phyloP scores from a whole-genome alignment of 2,329 filamentous ascomycete genomes.

The Bisporella sp. region DNA sequence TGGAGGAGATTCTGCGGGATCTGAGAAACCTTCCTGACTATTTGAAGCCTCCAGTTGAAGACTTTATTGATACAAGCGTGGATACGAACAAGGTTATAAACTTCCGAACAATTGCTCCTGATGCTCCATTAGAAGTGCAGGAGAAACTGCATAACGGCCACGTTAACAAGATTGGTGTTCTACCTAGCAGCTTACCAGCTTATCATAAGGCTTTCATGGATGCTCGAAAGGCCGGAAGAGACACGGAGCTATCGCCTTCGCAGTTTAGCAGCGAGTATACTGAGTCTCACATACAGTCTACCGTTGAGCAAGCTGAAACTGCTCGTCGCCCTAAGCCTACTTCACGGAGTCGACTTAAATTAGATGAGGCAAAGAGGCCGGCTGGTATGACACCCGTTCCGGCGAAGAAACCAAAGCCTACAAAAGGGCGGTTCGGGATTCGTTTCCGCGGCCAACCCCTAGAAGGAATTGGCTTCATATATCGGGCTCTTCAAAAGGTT shows the following conservation, averaged over 20 bases:
- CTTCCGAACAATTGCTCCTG: slow-evolving; percentile 71
- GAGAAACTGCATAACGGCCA: slow-evolving; percentile 89
- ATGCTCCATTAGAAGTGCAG: slow-evolving; percentile 70
- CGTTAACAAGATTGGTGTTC: slow-evolving; percentile 86
- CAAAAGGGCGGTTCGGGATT: slow-evolving; percentile 98
- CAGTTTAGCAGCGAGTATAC: slow-evolving; percentile 35
- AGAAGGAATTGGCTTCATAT: slow-evolving; percentile 91
- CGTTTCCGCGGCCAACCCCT: slow-evolving; percentile 88
- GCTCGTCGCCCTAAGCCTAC: slow-evolving; percentile 80
- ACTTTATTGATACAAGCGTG: slow-evolving; percentile 89
- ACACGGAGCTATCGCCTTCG: slow-evolving; percentile 29
- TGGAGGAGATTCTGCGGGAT: slow-evolving; percentile 96
- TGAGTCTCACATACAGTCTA: slow-evolving; percentile 38
- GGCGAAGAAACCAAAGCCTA: slow-evolving; percentile 63
- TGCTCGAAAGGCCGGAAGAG: slow-evolving; percentile 49
- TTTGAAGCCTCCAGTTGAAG: slow-evolving; percentile 78
- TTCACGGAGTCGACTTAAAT: slow-evolving; percentile 60
- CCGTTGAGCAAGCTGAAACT: slow-evolving; percentile 75
- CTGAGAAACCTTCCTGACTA: slow-evolving; percentile 79
- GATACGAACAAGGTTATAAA: slow-evolving; percentile 89
- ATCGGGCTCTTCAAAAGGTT: slow-evolving; percentile 81
- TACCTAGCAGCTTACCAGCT: slow-evolving; percentile 83
- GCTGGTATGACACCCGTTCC: slow-evolving; percentile 59
- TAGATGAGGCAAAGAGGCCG: slow-evolving; percentile 54
- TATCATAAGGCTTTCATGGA: slow-evolving; percentile 91